A percentile compares a stretch with the other conserved stretches of the same genome.
phyloP scores from a whole-genome alignment of 2,329 filamentous ascomycete genomes.

The Huntiella savannae region DNA sequence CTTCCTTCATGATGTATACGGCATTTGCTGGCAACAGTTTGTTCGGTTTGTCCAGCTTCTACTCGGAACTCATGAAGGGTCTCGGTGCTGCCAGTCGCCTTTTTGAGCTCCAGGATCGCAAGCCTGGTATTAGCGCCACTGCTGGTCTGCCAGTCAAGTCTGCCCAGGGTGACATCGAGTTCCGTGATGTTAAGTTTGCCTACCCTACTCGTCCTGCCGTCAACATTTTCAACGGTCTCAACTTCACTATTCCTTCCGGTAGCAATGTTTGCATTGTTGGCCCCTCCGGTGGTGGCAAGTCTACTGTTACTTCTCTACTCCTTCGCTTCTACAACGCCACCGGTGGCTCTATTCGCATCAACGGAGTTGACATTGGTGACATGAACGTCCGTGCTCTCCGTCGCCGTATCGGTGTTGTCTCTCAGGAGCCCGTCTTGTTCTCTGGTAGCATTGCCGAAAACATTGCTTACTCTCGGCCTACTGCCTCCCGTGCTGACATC shows the following conservation, averaged over 20 bases:
- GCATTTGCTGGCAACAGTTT: constrained; percentile 71
- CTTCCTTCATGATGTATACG: constrained; percentile 97
- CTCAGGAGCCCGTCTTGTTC: constrained; percentile 87
- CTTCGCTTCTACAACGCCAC: constrained; percentile 81
- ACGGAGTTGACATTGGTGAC: constrained; percentile 60
- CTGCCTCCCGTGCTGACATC: constrained; percentile 62
- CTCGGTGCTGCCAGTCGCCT: constrained; percentile 90
- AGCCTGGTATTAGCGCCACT: constrained; percentile 73
- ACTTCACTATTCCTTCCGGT: constrained; percentile 81
- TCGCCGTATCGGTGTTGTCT: constrained; percentile 82
- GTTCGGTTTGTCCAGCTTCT: constrained; percentile 88
- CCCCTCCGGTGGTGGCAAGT: constrained; percentile 89
- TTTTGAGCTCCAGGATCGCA: constrained; percentile 85
- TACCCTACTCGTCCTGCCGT: constrained; percentile 91
- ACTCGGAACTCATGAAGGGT: constrained; percentile 97
- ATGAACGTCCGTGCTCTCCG: constrained; percentile 91
- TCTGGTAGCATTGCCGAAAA: constrained; percentile 73
- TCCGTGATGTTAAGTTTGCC: constrained; percentile 68
- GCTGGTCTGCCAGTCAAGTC: constrained; percentile 61
- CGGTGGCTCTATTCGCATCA: constrained; percentile 58
- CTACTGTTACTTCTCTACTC: constrained; percentile 79
- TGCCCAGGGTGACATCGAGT: constrained; percentile 74
- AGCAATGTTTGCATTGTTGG: constrained; percentile 94
- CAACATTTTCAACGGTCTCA: constrained; percentile 70
- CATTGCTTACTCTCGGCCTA: constrained; percentile 75